Evolutionary conservation across 2,329 filamentous ascomycete genomes (phyloP).

Genomic region (Plectosphaerella plurivora): DNA sequence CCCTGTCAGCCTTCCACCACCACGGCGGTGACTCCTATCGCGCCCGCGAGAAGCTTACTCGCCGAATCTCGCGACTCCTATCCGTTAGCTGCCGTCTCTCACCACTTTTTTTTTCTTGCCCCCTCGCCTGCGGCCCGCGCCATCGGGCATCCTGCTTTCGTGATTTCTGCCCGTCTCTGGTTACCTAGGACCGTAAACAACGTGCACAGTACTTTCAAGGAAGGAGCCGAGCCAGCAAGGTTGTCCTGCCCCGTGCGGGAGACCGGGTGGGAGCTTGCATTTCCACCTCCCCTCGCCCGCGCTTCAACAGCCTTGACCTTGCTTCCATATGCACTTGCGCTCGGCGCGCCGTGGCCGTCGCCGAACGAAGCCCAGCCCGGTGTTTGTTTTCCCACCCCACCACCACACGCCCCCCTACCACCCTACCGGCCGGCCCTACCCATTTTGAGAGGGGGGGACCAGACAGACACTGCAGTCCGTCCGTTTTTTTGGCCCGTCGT

Average conservation of each 20-base stretch:
- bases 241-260: not conserved
- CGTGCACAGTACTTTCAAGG: too few species aligned
- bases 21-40: too few species aligned
- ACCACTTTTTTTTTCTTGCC: slow-evolving; percentile 8
- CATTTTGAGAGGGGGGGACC: not conserved
- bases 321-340: not conserved
- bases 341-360: not conserved
- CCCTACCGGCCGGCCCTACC: not conserved
- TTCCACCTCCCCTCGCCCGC: not conserved
- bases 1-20: too few species aligned
- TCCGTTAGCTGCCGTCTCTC: slow-evolving; percentile 1
- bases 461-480: not conserved
- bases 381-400: not conserved
- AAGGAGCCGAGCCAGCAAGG: too few species aligned
- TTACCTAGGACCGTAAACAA: too few species aligned
- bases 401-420: not conserved
- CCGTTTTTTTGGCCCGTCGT: too few species aligned
- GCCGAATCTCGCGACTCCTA: not conserved
- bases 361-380: not conserved
- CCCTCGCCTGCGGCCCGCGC: slow-evolving; percentile 5
- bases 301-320: not conserved
- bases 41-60: not conserved
- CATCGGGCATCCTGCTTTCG: slow-evolving; percentile 13
- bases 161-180: slow-evolving; percentile 3
- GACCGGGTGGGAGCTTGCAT: not conserved